A percentile compares a stretch with the other conserved stretches of the same genome.
phyloP scores from a whole-genome alignment of 192 early-diverging fungal species.

The Linnemannia hyalina region DNA sequence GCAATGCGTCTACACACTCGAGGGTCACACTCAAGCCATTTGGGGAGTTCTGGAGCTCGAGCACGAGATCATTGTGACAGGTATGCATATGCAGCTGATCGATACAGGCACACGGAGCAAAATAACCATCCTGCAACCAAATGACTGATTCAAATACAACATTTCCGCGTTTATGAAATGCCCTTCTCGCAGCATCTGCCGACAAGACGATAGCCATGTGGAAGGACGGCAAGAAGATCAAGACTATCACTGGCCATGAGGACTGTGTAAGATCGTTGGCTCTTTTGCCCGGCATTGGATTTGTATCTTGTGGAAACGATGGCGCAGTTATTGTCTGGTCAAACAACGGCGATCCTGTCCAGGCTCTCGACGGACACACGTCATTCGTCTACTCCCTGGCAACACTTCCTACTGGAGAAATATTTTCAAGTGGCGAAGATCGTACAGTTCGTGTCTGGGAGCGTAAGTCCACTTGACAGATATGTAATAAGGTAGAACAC shows the following conservation, averaged over 20 bases:
- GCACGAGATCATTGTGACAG: constrained; percentile 82
- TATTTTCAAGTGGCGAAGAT: constrained; percentile 96
- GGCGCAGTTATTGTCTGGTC: constrained; percentile 90
- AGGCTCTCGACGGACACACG: constrained; percentile 87
- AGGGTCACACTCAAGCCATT: constrained; percentile 87
- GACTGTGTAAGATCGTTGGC: constrained; percentile 92
- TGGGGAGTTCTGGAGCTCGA: constrained; percentile 90
- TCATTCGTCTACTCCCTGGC: constrained; percentile 92
- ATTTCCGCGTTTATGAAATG: background rate
- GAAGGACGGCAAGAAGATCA: constrained; percentile 73
- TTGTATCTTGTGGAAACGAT: constrained; percentile 93
- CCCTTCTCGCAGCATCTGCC: constrained; percentile 77
- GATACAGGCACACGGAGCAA: background rate
- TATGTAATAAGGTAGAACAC: background rate
- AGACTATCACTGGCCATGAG: constrained; percentile 84
- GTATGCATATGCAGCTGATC: constrained; percentile 48
- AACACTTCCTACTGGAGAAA: constrained; percentile 78
- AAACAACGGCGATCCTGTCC: constrained; percentile 74
- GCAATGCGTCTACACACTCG: constrained; percentile 74
- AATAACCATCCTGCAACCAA: background rate
- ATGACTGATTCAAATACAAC: background rate
- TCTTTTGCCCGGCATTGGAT: constrained; percentile 69
- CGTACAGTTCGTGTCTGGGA: constrained; percentile 89
- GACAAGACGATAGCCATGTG: constrained; percentile 93
- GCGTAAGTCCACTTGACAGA: constrained; percentile 51